Evolutionary conservation across 768 basidiomycete species (phyloP).

Genomic region (Kwoniella mangroviensis): DNA sequence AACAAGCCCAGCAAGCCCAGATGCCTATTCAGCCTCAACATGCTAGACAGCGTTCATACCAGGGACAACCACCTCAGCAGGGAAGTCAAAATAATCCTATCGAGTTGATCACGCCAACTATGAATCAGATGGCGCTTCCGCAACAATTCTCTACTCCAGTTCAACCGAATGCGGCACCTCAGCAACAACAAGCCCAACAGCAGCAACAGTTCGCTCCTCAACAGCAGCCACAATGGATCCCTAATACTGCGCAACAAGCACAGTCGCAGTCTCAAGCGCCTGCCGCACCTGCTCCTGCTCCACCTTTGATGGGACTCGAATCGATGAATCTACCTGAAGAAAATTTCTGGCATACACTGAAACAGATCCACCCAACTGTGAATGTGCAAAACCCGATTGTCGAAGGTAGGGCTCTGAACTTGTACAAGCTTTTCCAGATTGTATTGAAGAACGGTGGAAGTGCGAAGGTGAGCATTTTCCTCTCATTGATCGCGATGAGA

Average conservation of each 20-base stretch:
- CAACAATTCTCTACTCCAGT: slow-evolving; percentile 25
- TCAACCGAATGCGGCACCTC: slow-evolving; percentile 15
- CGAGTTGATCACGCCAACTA: slow-evolving; percentile 40
- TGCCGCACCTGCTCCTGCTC: slow-evolving; percentile 21
- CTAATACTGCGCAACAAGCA: slow-evolving; percentile 7
- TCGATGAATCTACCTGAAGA: slow-evolving; percentile 28
- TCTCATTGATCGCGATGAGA: background rate
- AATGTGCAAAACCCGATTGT: slow-evolving; percentile 33
- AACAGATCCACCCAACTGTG: slow-evolving; percentile 19
- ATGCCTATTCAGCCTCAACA: slow-evolving; percentile 16
- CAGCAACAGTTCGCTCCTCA: slow-evolving; percentile 17
- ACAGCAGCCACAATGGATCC: slow-evolving; percentile 8
- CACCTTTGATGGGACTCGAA: slow-evolving; percentile 22
- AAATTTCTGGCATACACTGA: slow-evolving; percentile 17
- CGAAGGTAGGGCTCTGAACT: slow-evolving; percentile 34
- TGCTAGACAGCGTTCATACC: slow-evolving; percentile 15
- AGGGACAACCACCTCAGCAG: slow-evolving; percentile 22
- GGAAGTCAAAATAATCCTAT: slow-evolving; percentile 43
- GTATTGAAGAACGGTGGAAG: slow-evolving; percentile 45
- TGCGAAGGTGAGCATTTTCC: slow-evolving; percentile 27
- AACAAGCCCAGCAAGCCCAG: slow-evolving; percentile 12
- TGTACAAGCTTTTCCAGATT: slow-evolving; percentile 39
- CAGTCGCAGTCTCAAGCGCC: slow-evolving; percentile 13
- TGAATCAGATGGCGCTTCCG: slow-evolving; percentile 15
- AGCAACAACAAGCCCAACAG: slow-evolving; percentile 20